These are phyloP conservation scores for Friedmanniomyces simplex DNA, from an alignment of 495 filamentous ascomycete species.

Conservation along the genomic window DNA sequence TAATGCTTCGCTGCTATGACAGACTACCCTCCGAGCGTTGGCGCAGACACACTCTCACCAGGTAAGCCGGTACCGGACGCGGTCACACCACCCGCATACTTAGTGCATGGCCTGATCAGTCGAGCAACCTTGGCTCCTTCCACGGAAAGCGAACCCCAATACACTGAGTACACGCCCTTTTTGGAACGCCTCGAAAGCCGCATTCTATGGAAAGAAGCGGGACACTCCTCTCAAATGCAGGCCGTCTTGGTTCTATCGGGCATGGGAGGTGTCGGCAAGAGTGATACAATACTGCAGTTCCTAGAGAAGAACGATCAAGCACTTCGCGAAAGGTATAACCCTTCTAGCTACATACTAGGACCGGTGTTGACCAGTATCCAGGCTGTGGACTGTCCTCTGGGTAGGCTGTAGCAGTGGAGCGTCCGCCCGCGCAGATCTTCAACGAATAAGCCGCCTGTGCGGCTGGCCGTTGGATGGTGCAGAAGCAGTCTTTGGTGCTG, in stretches of 20 bases:
- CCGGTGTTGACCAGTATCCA: background rate
- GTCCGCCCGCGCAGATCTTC: background rate
- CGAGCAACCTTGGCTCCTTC: background rate
- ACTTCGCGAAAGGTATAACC: background rate
- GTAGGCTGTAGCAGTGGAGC: background rate
- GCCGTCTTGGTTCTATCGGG: conserved; percentile 13
- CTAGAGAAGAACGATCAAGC: background rate
- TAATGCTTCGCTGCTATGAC: background rate
- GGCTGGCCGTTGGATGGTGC: background rate
- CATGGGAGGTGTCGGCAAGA: background rate
- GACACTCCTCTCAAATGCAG: conserved; percentile 22
- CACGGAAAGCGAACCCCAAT: background rate
- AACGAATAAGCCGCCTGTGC: background rate
- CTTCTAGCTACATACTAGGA: background rate
- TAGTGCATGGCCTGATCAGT: background rate
- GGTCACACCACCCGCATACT: background rate
- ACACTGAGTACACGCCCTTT: background rate
- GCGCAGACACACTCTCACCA: background rate
- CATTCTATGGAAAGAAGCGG: background rate
- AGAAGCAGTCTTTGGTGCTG: background rate
- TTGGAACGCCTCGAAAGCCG: background rate
- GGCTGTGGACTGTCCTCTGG: background rate
- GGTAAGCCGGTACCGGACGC: background rate
- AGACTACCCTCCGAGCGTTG: background rate
- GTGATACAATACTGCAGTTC: background rate